Conservation (phyloP, 495 filamentous ascomycete genomes). For the Mytilinidion resinicola region DNA sequence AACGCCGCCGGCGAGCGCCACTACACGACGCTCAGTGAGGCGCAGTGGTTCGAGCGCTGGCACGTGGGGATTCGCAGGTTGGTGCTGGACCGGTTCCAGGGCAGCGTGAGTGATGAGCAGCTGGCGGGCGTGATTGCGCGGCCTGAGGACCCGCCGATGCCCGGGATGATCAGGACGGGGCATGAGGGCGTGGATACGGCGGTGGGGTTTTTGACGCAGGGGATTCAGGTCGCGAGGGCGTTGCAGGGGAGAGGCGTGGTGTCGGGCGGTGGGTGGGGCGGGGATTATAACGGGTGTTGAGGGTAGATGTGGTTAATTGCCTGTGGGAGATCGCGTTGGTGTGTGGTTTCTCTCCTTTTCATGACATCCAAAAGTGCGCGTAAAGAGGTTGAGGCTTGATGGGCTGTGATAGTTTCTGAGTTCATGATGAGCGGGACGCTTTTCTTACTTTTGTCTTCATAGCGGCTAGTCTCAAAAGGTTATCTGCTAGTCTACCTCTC, state of each 20-base stretch:
- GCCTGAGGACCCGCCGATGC: conserved; percentile 23
- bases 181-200: conserved; percentile 28
- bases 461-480: too few relatives aligned
- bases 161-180: conserved; percentile 21
- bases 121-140: conserved; percentile 18
- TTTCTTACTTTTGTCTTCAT: too few relatives aligned
- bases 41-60: conserved; percentile 27
- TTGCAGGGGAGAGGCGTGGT: conserved; percentile 13
- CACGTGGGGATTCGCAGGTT: conserved; percentile 20
- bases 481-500: too few relatives aligned
- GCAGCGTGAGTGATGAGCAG: conserved; percentile 16
- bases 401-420: too few relatives aligned
- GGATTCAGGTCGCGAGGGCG: conserved; percentile 21
- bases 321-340: too few relatives aligned
- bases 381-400: too few relatives aligned
- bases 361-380: too few relatives aligned
- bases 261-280: conserved; percentile 21
- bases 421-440: too few relatives aligned
- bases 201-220: conserved; percentile 21
- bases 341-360: too few relatives aligned
- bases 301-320: too few relatives aligned
- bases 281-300: conserved; percentile 5
- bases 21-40: conserved; percentile 36
- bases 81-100: conserved; percentile 25
- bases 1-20: conserved; percentile 23